A percentile compares a stretch with the other conserved stretches of the same genome.
phyloP scores from a whole-genome alignment of 2,329 filamentous ascomycete genomes.

The Alternaria novae-zelandiae region DNA sequence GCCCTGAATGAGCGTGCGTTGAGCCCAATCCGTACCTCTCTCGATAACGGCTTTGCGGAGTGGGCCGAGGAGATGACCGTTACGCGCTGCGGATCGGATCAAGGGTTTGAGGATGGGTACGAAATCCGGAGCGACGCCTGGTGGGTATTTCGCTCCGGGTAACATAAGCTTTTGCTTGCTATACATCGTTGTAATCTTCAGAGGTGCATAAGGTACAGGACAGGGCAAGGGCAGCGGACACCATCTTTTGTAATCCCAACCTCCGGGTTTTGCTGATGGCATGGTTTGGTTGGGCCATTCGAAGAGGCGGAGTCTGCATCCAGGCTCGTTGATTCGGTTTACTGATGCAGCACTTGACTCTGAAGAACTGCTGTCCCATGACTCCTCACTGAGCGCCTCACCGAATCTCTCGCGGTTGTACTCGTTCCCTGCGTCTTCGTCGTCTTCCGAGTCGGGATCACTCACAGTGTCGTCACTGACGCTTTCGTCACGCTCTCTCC shows the following conservation, averaged over 20 bases:
- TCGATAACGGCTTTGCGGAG: slow-evolving; percentile 34
- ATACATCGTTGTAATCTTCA: slow-evolving; percentile 32
- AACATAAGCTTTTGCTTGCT: slow-evolving; percentile 31
- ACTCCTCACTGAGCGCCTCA: slow-evolving; percentile 24
- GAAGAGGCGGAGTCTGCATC: slow-evolving; percentile 29
- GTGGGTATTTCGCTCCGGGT: slow-evolving; percentile 27
- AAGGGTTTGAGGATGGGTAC: slow-evolving; percentile 27
- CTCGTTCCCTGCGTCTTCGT: background rate
- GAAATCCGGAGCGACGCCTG: slow-evolving; percentile 24
- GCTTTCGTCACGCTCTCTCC: slow-evolving; percentile 18
- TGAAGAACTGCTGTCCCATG: slow-evolving; percentile 26
- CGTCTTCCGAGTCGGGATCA: background rate
- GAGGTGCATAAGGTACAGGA: slow-evolving; percentile 30
- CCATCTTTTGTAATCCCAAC: background rate
- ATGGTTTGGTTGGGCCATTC: slow-evolving; percentile 33
- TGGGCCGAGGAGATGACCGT: slow-evolving; percentile 27
- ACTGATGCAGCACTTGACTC: slow-evolving; percentile 6
- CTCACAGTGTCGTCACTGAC: slow-evolving; percentile 21
- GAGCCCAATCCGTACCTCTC: slow-evolving; percentile 31
- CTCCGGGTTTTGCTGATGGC: slow-evolving; percentile 2
- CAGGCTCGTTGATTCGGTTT: slow-evolving; percentile 9
- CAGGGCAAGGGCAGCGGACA: slow-evolving; percentile 4
- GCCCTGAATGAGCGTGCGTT: slow-evolving; percentile 33
- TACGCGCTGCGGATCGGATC: slow-evolving; percentile 28
- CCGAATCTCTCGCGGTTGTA: slow-evolving; percentile 6